These are phyloP conservation scores for Candida xiaguanensis DNA, from an alignment of 805 yeast species.

Conservation along the genomic window DNA sequence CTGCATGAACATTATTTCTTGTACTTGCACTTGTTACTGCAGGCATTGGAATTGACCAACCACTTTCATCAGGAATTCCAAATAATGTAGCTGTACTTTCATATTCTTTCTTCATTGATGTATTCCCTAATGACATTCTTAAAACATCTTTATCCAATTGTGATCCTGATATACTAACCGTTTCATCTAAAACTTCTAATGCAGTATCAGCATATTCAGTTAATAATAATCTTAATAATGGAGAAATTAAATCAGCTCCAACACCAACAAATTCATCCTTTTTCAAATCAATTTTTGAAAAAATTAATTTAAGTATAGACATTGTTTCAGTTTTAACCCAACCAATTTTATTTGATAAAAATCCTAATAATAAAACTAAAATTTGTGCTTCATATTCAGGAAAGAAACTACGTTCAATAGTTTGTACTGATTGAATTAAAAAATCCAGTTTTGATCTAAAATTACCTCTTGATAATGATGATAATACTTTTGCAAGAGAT, in stretches of 20 bases:
- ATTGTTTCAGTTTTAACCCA: constrained; percentile 84
- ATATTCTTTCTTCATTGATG: constrained; percentile 71
- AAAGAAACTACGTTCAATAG: constrained; percentile 65
- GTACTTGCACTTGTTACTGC: constrained; percentile 85
- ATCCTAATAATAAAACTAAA: constrained; percentile 71
- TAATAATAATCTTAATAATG: constrained; percentile 70
- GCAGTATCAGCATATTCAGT: constrained; percentile 91
- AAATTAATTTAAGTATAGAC: constrained; percentile 65
- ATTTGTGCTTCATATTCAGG: constrained; percentile 72
- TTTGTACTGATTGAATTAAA: constrained; percentile 70
- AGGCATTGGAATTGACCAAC: constrained; percentile 98
- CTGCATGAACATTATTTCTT: constrained; percentile 91
- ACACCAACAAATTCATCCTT: constrained; percentile 79
- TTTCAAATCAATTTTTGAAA: constrained; percentile 74
- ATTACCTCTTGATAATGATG: constrained; percentile 70
- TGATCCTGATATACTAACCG: constrained; percentile 81
- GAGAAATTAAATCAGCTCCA: constrained; percentile 94
- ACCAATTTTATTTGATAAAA: constrained; percentile 67
- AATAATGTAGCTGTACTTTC: constrained; percentile 85
- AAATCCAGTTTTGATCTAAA: constrained; percentile 92
- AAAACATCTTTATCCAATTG: constrained; percentile 87
- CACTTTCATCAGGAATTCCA: constrained; percentile 92
- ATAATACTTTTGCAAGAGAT: constrained; percentile 65
- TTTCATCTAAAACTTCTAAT: constrained; percentile 82
- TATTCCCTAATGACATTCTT: constrained; percentile 86